phyloP scores from a whole-genome alignment of 371 early-diverging fungal species.

The Rhizopus sp. region DNA sequence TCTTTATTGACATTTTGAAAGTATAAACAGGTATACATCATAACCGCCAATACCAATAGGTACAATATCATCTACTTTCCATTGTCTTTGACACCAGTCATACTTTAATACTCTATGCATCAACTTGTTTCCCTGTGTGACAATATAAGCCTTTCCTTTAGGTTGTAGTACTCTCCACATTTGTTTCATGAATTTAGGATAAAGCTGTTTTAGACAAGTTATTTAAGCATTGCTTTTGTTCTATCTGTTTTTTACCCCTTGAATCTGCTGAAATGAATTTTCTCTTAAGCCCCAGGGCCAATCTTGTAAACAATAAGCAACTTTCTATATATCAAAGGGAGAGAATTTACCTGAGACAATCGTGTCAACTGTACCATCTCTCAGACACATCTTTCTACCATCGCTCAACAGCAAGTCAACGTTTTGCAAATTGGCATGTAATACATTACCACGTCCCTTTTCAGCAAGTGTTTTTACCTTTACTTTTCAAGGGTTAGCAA shows the following conservation, averaged over 20 bases:
- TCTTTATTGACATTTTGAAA: conserved; percentile 18
- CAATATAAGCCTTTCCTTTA: conserved; percentile 44
- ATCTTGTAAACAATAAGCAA: too few species aligned
- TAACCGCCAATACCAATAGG: conserved; percentile 45
- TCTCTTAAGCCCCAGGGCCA: conserved; percentile 55
- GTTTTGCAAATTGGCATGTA: conserved; percentile 30
- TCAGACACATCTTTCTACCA: conserved; percentile 33
- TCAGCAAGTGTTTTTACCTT: conserved; percentile 29
- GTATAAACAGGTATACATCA: conserved; percentile 38
- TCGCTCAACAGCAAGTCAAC: conserved; percentile 42
- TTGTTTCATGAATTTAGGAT: conserved; percentile 46
- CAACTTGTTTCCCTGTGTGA: conserved; percentile 46
- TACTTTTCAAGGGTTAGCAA: conserved; percentile 16
- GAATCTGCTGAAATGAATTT: conserved; percentile 33
- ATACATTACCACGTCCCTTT: conserved; percentile 37
- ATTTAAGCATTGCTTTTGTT: background rate
- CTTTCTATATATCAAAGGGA: background rate
- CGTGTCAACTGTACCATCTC: conserved; percentile 34
- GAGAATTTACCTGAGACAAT: conserved; percentile 40
- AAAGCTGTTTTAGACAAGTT: conserved; percentile 28
- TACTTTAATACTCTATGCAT: conserved; percentile 40
- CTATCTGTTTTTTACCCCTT: conserved; percentile 29
- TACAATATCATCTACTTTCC: conserved; percentile 24
- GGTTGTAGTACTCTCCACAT: conserved; percentile 31
- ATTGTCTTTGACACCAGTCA: conserved; percentile 38